Percentiles rank a stretch among this genome's conserved stretches.
Evolutionary conservation across 2,329 filamentous ascomycete genomes (phyloP).

Genomic region (Pyrenophora seminiperda): DNA sequence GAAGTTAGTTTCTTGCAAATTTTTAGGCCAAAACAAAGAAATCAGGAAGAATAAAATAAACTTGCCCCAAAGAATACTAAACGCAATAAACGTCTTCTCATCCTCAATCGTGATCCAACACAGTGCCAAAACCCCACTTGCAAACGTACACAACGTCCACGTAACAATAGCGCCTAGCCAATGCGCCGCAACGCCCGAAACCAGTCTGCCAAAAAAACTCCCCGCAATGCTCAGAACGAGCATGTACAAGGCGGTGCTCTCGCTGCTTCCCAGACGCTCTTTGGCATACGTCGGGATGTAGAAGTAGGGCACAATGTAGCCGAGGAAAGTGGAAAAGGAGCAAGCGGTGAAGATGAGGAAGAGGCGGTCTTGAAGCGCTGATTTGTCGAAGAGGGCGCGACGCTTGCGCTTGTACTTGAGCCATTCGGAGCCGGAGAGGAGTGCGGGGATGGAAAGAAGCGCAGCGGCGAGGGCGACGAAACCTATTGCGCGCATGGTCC

Average conservation of each 20-base stretch:
- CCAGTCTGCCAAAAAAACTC: constrained; percentile 45
- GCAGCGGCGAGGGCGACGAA: constrained; percentile 41
- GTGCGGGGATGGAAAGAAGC: constrained; percentile 42
- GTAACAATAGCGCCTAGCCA: constrained; percentile 41
- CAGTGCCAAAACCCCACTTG: constrained; percentile 36
- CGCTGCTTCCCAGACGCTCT: constrained; percentile 36
- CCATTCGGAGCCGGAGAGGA: constrained; percentile 39
- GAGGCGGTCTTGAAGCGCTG: constrained; percentile 40
- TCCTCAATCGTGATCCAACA: constrained; percentile 42
- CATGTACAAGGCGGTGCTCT: constrained; percentile 41
- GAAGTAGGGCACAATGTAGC: constrained; percentile 48
- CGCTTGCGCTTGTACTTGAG: constrained; percentile 38
- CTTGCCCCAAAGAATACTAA: constrained; percentile 46
- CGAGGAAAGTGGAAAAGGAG: constrained; percentile 44
- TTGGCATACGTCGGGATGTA: constrained; percentile 46
- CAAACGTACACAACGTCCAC: constrained; percentile 40
- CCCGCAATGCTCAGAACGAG: constrained; percentile 41
- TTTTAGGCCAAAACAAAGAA: background rate
- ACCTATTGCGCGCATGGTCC: constrained; percentile 45
- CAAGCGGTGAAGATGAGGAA: constrained; percentile 45
- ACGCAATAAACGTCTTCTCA: constrained; percentile 38
- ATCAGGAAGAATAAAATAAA: background rate
- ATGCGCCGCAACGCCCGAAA: constrained; percentile 39
- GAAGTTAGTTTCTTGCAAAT: background rate
- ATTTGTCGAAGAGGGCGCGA: constrained; percentile 41